Evolutionary conservation across 768 basidiomycete genomes (phyloP).

Genomic region (Zangia roseola): DNA sequence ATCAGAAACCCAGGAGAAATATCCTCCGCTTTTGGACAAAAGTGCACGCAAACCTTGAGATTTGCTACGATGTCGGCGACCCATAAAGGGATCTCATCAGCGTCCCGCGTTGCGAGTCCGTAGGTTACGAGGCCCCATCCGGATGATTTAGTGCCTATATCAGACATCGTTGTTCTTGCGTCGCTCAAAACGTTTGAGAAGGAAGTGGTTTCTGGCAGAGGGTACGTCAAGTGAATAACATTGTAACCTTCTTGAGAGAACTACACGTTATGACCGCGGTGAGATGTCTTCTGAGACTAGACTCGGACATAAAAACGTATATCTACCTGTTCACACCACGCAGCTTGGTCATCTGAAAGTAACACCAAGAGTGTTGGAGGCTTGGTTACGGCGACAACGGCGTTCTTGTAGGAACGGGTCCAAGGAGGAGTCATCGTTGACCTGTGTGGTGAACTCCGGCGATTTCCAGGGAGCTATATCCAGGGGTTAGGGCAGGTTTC

Average conservation of each 20-base stretch:
- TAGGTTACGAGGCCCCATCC: slow-evolving; percentile 34
- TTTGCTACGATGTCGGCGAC: slow-evolving; percentile 7
- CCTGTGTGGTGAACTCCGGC: too few species aligned
- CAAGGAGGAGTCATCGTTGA: slow-evolving; percentile 1
- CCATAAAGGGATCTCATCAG: slow-evolving; percentile 12
- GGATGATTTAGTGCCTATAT: not conserved
- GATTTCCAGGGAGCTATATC: too few species aligned
- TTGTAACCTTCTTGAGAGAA: slow-evolving; percentile 41
- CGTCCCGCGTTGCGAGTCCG: slow-evolving; percentile 27
- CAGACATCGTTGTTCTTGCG: slow-evolving; percentile 12
- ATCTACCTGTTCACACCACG: slow-evolving; percentile 43
- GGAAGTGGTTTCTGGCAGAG: slow-evolving; percentile 11
- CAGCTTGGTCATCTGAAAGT: slow-evolving; percentile 29
- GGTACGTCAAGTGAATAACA: slow-evolving; percentile 32
- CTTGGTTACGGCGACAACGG: slow-evolving; percentile 29
- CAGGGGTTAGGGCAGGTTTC: too few species aligned
- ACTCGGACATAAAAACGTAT: not conserved
- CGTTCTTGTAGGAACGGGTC: slow-evolving; percentile 23
- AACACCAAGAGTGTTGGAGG: slow-evolving; percentile 33
- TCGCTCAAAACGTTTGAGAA: slow-evolving; percentile 19
- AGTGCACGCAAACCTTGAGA: slow-evolving; percentile 36
- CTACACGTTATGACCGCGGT: slow-evolving; percentile 13
- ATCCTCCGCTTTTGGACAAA: slow-evolving; percentile 30
- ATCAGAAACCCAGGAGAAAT: slow-evolving; percentile 27
- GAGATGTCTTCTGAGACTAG: not conserved